phyloP scores from a whole-genome alignment of 2,329 filamentous ascomycete species.

The Boeremia lycopersici region DNA sequence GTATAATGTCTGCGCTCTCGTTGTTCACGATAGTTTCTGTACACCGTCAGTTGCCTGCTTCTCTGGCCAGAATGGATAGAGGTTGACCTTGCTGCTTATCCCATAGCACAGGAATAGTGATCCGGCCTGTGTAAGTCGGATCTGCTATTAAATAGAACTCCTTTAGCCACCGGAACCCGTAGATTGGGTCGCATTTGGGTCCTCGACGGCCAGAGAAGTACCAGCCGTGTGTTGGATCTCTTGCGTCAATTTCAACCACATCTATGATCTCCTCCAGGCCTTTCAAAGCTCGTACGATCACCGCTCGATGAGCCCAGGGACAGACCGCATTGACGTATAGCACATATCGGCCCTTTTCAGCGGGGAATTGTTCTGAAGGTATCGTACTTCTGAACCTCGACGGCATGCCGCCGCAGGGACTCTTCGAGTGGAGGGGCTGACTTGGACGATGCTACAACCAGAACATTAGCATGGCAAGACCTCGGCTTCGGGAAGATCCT shows the following conservation, averaged over 20 bases:
- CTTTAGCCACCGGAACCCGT: slow-evolving; percentile 50
- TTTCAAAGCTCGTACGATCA: slow-evolving; percentile 57
- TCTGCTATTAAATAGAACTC: slow-evolving; percentile 76
- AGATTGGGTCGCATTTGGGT: slow-evolving; percentile 35
- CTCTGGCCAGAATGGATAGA: too few species aligned
- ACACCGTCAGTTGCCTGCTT: slow-evolving; percentile 7
- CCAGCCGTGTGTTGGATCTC: slow-evolving; percentile 40
- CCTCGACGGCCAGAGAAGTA: slow-evolving; percentile 39
- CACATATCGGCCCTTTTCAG: slow-evolving; percentile 65
- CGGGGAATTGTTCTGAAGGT: slow-evolving; percentile 61
- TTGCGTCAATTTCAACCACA: slow-evolving; percentile 51
- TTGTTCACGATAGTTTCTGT: slow-evolving; percentile 44
- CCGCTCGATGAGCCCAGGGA: slow-evolving; percentile 65
- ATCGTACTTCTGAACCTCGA: slow-evolving; percentile 60
- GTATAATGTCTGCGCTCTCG: slow-evolving; percentile 44
- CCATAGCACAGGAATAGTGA: slow-evolving; percentile 80
- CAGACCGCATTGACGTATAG: slow-evolving; percentile 67
- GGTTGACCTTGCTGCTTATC: slow-evolving; percentile 62
- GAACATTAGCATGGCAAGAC: not conserved
- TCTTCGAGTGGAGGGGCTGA: not conserved
- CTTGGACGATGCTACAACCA: not conserved
- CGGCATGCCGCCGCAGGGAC: slow-evolving; percentile 1
- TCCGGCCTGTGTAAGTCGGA: slow-evolving; percentile 59
- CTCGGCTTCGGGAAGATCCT: not conserved
- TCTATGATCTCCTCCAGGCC: slow-evolving; percentile 58